These are phyloP conservation scores for Gossypium rotundifolium DNA, from an alignment of 345 rosid species.

Conservation along the genomic window DNA sequence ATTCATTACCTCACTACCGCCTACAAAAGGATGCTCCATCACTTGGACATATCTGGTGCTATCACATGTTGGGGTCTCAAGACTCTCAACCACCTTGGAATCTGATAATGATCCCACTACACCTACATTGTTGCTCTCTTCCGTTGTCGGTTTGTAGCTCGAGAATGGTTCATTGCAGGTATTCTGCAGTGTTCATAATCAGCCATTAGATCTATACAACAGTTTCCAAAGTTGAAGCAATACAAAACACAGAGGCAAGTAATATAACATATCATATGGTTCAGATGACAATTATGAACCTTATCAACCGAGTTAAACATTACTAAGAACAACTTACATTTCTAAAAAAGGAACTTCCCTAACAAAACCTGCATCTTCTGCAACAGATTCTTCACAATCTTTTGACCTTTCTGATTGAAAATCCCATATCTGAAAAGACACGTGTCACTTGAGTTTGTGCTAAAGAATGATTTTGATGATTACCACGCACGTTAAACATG, in stretches of 20 bases:
- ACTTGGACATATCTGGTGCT: conserved; percentile 32
- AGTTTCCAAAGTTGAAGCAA: neutral
- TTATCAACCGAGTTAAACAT: neutral
- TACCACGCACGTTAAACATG: neutral
- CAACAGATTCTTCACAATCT: conserved; percentile 36
- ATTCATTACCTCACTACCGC: conserved; percentile 26
- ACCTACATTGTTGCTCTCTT: conserved; percentile 43
- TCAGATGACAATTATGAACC: conserved; percentile 15
- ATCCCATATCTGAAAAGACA: conserved; percentile 71
- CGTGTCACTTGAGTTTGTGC: neutral
- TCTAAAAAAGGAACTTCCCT: conserved; percentile 28
- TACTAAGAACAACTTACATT: neutral
- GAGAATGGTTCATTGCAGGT: conserved; percentile 9
- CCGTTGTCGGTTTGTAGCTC: conserved; percentile 40
- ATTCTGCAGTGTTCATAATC: neutral
- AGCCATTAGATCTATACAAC: neutral
- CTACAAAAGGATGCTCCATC: conserved; percentile 27
- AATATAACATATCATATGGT: neutral
- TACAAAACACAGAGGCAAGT: neutral
- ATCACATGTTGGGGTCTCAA: conserved; percentile 17
- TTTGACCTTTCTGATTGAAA: conserved; percentile 58
- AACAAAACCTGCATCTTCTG: conserved; percentile 35
- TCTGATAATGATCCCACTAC: conserved; percentile 21
- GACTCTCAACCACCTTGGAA: neutral
- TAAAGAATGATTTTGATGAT: neutral